Evolutionary conservation across 108 stramenopile genomes (phyloP).

Genomic region (Discostella stelligeroides): DNA sequence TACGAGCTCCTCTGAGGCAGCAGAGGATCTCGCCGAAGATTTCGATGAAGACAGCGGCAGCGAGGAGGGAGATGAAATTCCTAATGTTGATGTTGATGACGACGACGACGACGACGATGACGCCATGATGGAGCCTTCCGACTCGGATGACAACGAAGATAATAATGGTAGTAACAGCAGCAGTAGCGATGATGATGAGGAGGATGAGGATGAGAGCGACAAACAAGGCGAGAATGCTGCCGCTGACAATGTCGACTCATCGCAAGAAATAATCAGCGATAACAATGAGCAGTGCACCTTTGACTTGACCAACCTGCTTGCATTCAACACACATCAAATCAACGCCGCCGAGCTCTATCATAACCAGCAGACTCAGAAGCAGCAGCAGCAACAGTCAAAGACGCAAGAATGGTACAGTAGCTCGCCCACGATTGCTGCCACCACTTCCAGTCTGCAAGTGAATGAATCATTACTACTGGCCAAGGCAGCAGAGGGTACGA

Average conservation of each 20-base stretch:
- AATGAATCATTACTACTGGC: constrained; percentile 71
- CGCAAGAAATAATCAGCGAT: constrained; percentile 14
- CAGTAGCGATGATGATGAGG: constrained; percentile 20
- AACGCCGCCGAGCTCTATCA: constrained; percentile 57
- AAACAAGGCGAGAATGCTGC: constrained; percentile 35
- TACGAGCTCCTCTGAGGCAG: constrained; percentile 19
- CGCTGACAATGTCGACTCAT: constrained; percentile 25
- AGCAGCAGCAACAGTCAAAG: constrained; percentile 5
- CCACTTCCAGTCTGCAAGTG: not conserved
- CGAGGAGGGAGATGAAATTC: constrained; percentile 3
- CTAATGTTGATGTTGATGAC: no score
- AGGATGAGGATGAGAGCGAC: constrained; percentile 28
- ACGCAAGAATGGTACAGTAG: constrained; percentile 23
- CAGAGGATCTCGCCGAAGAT: constrained; percentile 7
- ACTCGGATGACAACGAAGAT: constrained; percentile 15
- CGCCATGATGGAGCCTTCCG: not conserved
- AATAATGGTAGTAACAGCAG: not conserved
- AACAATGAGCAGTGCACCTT: constrained; percentile 74
- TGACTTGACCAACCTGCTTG: constrained; percentile 72
- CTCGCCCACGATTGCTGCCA: constrained; percentile 39
- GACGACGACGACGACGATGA: constrained; percentile 27
- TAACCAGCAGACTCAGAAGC: constrained; percentile 10
- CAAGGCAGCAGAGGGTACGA: constrained; percentile 76
- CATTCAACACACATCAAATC: constrained; percentile 79
- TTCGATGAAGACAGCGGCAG: constrained; percentile 4